Base-by-base conservation (phyloP, 257 asterid genomes). In the Plantago ovata region DNA sequence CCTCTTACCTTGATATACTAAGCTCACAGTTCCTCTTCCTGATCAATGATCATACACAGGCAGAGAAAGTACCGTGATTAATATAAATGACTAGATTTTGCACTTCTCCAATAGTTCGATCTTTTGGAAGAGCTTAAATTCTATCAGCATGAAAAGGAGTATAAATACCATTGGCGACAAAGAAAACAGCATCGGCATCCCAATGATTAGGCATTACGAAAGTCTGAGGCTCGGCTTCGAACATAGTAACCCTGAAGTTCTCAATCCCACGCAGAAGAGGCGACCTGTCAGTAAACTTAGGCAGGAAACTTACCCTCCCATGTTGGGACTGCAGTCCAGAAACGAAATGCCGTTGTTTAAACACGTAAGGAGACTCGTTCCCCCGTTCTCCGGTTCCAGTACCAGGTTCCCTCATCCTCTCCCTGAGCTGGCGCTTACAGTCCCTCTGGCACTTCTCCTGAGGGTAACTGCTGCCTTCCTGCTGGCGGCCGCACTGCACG, bases 181-280 rank as follows among this genome's bases (percentile, higher is more conserved):
- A 72, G 60, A 65, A 1, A 1, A 86, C 32, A 4, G 46, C 28
- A 0, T 89, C 89, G 0, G 95, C 97, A 63, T 89, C 97, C 72
- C 64, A 64, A 60, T 89, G 92, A 14, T 46, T 62, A 1, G 97
- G 97, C 56, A 78, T 62, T 11, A 81, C 11, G 45, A 89, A 86
- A 18, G 94, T 68, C 23, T 75, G 77, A 21, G 95, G 97, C 19
- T 84, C 75, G 0, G 92, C 87, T 60, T 86, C 97, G 6, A 81
- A 52, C 19, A 82, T 56, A 0, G 58, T 39, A 24, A 89, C 45
- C 3, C 97, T 78, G 57, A 60, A 80, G 56, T 89, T 86, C 51
- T 81, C 83, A 40, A 89, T 80, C 0, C 95, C 94, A 1, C 67
- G 44, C 24, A 71, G 74, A 4, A 89, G 81, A 40, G 68, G 56